Conservation (phyloP, 176 grass and related monocot species). For the Carex scoparia region DNA sequence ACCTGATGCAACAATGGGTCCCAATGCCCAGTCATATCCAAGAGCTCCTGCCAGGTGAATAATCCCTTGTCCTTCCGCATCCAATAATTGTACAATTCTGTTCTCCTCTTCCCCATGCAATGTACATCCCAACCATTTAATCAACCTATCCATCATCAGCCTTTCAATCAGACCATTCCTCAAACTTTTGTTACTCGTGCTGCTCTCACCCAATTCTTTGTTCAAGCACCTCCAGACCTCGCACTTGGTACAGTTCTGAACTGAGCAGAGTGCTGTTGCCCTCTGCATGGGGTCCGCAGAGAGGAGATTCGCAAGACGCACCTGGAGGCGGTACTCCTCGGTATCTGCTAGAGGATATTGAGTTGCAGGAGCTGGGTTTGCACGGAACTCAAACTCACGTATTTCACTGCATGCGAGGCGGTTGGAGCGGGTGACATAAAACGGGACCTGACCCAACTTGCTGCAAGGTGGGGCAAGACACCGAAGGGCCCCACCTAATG, state of each 20-base stretch:
- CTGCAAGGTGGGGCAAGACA: conserved; percentile 49
- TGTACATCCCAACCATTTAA: conserved; percentile 44
- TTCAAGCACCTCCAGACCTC: conserved; percentile 27
- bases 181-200: conserved; percentile 20
- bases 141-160: conserved; percentile 33
- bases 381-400: conserved; percentile 67
- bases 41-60: conserved; percentile 78
- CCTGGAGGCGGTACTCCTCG: conserved; percentile 38
- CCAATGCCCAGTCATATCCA: conserved; percentile 81
- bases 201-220: conserved; percentile 15
- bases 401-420: conserved; percentile 84
- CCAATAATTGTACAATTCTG: conserved; percentile 25
- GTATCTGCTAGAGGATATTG: conserved; percentile 3
- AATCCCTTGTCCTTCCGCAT: conserved; percentile 43
- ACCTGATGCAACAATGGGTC: conserved; percentile 51
- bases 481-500: conserved; percentile 51
- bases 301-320: conserved; percentile 34
- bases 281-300: conserved; percentile 12
- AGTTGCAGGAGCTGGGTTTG: conserved; percentile 1
- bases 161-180: conserved; percentile 28
- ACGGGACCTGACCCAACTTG: conserved; percentile 61
- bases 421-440: conserved; percentile 81
- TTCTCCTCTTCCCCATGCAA: conserved; percentile 31
- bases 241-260: conserved; percentile 32
- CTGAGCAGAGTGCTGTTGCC: conserved; percentile 21